phyloP scores from a whole-genome alignment of 805 yeast genomes.

The Cyberlindnera mrakii region DNA sequence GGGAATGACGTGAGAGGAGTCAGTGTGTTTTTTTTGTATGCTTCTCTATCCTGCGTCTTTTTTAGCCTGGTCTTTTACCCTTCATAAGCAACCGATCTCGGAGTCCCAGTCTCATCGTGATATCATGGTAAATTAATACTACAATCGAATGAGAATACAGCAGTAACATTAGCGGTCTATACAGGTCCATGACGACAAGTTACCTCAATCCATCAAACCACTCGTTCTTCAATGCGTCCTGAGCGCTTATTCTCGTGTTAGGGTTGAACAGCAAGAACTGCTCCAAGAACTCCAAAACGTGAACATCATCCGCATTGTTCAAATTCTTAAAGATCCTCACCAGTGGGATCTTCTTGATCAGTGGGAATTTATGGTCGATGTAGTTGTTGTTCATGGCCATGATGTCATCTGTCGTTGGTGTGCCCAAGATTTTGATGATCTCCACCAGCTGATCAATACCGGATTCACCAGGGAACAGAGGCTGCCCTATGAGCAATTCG shows the following conservation, averaged over 20 bases:
- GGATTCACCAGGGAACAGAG: slow-evolving; percentile 94
- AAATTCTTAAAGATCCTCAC: slow-evolving; percentile 57
- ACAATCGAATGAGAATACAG: too few relatives aligned
- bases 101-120: too few relatives aligned
- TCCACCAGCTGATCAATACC: slow-evolving; percentile 97
- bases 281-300: slow-evolving; percentile 49
- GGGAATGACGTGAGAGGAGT: too few relatives aligned
- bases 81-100: too few relatives aligned
- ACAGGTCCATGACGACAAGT: background rate
- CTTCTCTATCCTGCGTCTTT: too few relatives aligned
- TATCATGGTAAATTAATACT: too few relatives aligned
- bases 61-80: too few relatives aligned
- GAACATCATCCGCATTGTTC: slow-evolving; percentile 30
- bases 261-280: slow-evolving; percentile 67
- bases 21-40: too few relatives aligned
- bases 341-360: slow-evolving; percentile 72
- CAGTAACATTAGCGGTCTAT: background rate
- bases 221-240: slow-evolving; percentile 42
- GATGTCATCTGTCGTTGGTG: slow-evolving; percentile 90
- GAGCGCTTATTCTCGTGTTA: slow-evolving; percentile 52
- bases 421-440: slow-evolving; percentile 91
- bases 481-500: slow-evolving; percentile 90
- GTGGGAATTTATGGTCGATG: slow-evolving; percentile 95
- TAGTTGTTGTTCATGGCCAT: slow-evolving; percentile 94
- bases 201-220: slow-evolving; percentile 50